Evolutionary conservation across 2,329 filamentous ascomycete species (phyloP), one percentile per base, ranked within the genome.

Genomic region (Rutstroemia sp.): DNA sequence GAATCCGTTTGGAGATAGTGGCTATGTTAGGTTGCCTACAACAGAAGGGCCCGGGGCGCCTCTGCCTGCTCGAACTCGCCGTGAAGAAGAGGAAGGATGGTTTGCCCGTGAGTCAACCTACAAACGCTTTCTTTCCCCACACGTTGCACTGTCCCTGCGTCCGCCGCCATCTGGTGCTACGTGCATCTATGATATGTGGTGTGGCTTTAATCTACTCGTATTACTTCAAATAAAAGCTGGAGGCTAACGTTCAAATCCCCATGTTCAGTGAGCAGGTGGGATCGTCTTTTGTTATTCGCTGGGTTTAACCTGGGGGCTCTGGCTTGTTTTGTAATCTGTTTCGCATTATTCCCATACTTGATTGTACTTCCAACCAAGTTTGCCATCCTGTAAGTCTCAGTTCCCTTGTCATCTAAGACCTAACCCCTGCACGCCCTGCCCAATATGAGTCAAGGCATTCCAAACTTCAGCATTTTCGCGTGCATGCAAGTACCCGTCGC

Each of bases 71-170:
- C 83, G 90, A 60, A 89, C 73, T 69, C 82, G 92, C 68, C 85
- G 92, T 66, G 92, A 96, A 70, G 94, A 97, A 73, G 92, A 97
- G 71, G 94, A 96, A 74, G 89, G 86, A 62, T 96, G 89, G 85
- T 92, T 96, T 82, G 86, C 88, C 68, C 78, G 94, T 99, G 83
- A 92, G 94, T 84, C 57, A 58, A 60, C 57, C 56, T 55, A 52
- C 37, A 50, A 53, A 54, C 45, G 19, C 53, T 23, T 23, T n/a
- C 54, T 47, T 51, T 52, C 53, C 61, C 59, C 54, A 54, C 52
- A 62, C 38, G 57, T 64, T 65, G 52, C 59, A 65, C 62, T 61
- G 60, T 63, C 62, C 65, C 67, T 67, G 65, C 67, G 62, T 66
- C 63, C 53, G 44, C 45, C 62, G 61, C 63, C 62, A 61, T 59